These are phyloP conservation scores for Epichloe gansuensis DNA, from an alignment of 2,329 filamentous ascomycete species.

Conservation along the genomic window DNA sequence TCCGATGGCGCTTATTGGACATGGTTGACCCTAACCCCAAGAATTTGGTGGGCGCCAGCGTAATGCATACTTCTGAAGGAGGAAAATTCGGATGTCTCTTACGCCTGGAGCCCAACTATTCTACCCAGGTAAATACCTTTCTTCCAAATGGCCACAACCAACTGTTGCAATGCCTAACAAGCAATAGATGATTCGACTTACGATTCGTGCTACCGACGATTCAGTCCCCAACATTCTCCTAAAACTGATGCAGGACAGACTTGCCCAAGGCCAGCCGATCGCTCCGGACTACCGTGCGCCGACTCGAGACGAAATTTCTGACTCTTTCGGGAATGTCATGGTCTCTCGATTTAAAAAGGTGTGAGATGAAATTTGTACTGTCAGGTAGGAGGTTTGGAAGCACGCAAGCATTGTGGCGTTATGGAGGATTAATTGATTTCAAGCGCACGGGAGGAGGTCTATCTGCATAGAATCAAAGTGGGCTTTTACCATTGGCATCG, in stretches of 20 bases:
- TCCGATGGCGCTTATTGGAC: conserved; percentile 77
- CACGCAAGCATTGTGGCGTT: conserved; percentile 22
- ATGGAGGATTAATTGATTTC: conserved; percentile 1
- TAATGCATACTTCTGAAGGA: conserved; percentile 65
- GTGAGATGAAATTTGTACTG: background rate
- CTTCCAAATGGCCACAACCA: background rate
- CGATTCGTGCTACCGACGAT: conserved; percentile 88
- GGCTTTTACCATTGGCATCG: background rate
- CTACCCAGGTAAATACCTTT: conserved; percentile 58
- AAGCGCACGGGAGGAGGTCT: background rate
- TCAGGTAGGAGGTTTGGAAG: conserved; percentile 12
- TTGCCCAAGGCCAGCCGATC: conserved; percentile 43
- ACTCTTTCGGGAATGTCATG: conserved; percentile 44
- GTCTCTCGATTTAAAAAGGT: conserved; percentile 22
- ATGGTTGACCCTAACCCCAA: conserved; percentile 83
- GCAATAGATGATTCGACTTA: conserved; percentile 81
- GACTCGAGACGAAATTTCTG: conserved; percentile 37
- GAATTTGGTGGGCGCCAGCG: conserved; percentile 88
- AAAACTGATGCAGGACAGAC: conserved; percentile 75
- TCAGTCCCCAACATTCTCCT: conserved; percentile 66
- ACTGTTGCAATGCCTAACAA: background rate
- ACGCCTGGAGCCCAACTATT: conserved; percentile 87
- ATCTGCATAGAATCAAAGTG: background rate
- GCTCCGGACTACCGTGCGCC: conserved; percentile 26
- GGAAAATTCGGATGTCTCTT: conserved; percentile 93